Percentiles rank a stretch among this genome's conserved stretches.
Evolutionary conservation across 192 early-diverging fungal genomes (phyloP).

Genomic region (Piromyces finnis): DNA sequence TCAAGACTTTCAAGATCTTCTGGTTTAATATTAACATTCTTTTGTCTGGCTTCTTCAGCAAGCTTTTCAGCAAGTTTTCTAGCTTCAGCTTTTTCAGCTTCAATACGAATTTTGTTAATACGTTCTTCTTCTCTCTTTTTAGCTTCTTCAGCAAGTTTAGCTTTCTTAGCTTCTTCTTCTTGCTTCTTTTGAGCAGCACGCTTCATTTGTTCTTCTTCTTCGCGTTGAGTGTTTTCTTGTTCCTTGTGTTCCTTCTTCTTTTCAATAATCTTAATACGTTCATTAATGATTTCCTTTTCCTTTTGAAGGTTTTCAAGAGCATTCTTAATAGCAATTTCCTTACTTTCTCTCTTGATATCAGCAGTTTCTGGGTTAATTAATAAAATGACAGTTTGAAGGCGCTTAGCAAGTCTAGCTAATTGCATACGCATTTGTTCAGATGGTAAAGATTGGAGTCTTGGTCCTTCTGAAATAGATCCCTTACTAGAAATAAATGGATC

Average conservation of each 20-base stretch:
- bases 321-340: slow-evolving; percentile 41
- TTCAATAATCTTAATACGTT: slow-evolving; percentile 77
- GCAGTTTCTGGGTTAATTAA: slow-evolving; percentile 64
- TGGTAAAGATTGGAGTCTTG: slow-evolving; percentile 46
- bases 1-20: slow-evolving; percentile 70
- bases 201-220: slow-evolving; percentile 20
- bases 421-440: slow-evolving; percentile 85
- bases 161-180: slow-evolving; percentile 67
- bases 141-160: slow-evolving; percentile 67
- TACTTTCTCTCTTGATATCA: slow-evolving; percentile 42
- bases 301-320: slow-evolving; percentile 58
- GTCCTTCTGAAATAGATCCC: slow-evolving; percentile 59
- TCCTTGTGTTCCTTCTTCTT: slow-evolving; percentile 75
- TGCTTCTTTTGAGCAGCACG: slow-evolving; percentile 27
- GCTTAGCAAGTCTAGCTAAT: slow-evolving; percentile 66
- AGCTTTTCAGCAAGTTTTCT: slow-evolving; percentile 61
- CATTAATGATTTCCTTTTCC: slow-evolving; percentile 59
- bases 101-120: slow-evolving; percentile 47
- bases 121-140: slow-evolving; percentile 70
- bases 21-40: slow-evolving; percentile 35
- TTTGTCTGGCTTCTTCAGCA: slow-evolving; percentile 23
- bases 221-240: slow-evolving; percentile 19
- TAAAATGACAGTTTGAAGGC: slow-evolving; percentile 65
- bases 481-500: slow-evolving; percentile 66
- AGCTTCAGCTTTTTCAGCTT: slow-evolving; percentile 67